Evolutionary conservation across 345 rosid species (phyloP).

Genomic region (Eutrema yunnanense): DNA sequence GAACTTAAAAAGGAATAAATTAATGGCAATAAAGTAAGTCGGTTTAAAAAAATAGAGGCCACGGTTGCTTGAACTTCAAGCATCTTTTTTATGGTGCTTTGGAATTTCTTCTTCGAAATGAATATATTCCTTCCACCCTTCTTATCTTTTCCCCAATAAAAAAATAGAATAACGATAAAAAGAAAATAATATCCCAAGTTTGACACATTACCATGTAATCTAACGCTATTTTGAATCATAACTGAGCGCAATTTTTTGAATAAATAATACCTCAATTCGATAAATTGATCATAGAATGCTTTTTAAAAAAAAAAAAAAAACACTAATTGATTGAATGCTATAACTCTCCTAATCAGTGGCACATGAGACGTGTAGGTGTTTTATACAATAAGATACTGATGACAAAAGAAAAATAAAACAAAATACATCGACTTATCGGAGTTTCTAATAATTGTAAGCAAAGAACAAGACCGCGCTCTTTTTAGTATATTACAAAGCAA

Average conservation of each 20-base stretch:
- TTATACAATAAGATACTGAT: neutral
- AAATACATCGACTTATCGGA: neutral
- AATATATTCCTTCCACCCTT: slow-evolving; percentile 66
- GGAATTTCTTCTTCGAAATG: slow-evolving; percentile 60
- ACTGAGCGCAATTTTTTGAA: neutral
- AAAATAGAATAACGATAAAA: neutral
- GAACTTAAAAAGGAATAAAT: slow-evolving; percentile 16
- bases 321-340: neutral
- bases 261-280: neutral
- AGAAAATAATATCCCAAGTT: slow-evolving; percentile 3
- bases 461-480: slow-evolving; percentile 1
- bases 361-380: neutral
- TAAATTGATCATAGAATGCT: neutral
- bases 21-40: slow-evolving; percentile 32
- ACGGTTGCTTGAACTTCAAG: slow-evolving; percentile 86
- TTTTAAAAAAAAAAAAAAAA: neutral
- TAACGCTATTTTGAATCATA: neutral
- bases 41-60: slow-evolving; percentile 46
- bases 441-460: neutral
- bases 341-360: neutral
- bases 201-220: slow-evolving; percentile 13
- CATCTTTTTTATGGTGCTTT: slow-evolving; percentile 63
- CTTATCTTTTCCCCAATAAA: slow-evolving; percentile 22
- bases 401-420: neutral
- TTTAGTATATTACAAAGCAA: slow-evolving; percentile 2